phyloP scores from a whole-genome alignment of 768 basidiomycete genomes.

The Cantharellus cinnabarinus region DNA sequence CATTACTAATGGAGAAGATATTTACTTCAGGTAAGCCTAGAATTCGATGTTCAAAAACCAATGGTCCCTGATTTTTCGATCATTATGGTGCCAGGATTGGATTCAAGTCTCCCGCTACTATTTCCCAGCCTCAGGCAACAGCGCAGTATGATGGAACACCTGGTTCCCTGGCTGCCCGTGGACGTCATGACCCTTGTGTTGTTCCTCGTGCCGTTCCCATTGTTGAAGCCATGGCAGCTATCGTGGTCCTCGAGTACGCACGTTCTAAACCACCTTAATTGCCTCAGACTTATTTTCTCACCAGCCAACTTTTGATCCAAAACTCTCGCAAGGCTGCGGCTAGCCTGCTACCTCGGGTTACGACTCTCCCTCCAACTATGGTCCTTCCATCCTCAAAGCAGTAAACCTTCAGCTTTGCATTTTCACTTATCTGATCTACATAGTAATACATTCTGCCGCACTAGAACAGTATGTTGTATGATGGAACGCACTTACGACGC shows the following conservation, averaged over 20 bases:
- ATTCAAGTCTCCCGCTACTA: conserved; percentile 98
- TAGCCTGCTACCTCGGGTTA: conserved; percentile 59
- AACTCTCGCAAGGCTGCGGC: conserved; percentile 60
- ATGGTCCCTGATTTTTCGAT: not conserved
- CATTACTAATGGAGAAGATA: conserved; percentile 90
- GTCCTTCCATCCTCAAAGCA: conserved; percentile 29
- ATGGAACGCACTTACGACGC: no score
- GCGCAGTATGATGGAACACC: conserved; percentile 84
- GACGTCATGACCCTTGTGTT: conserved; percentile 93
- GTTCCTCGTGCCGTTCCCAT: conserved; percentile 95
- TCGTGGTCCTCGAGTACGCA: conserved; percentile 73
- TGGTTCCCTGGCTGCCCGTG: conserved; percentile 74
- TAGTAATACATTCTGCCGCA: no score
- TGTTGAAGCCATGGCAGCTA: conserved; percentile 91
- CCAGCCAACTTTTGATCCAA: conserved; percentile 60
- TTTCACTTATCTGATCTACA: no score
- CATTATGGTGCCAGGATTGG: conserved; percentile 37
- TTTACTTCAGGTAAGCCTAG: conserved; percentile 73
- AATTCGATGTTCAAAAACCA: conserved; percentile 1
- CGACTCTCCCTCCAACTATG: conserved; percentile 88
- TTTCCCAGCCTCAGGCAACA: conserved; percentile 76
- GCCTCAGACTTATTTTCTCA: not conserved
- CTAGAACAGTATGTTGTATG: no score
- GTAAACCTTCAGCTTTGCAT: no score
- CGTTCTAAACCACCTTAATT: not conserved